Evolutionary conservation across 1,139 yeast genomes (phyloP), one percentile per base, ranked within the genome.

Genomic region (Pichia sp.): DNA sequence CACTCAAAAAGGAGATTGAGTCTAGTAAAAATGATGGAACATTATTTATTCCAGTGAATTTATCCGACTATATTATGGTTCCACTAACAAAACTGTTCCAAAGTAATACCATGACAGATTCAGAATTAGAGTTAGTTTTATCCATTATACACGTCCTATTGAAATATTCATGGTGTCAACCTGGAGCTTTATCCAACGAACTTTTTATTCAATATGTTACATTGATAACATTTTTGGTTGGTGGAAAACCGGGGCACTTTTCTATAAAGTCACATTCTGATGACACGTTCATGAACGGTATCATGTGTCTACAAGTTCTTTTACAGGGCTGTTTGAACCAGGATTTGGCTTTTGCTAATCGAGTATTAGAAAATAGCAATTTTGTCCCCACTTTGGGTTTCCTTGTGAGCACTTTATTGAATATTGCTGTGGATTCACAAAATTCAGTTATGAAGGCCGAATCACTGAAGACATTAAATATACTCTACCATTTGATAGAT

Each of bases 61-160:
- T 84, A 23, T 87, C 85, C 0, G 88, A 84, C 60, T 83, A 84
- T 59, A 73, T 84, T 1, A 84, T 82, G 65, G 77, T 81, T 31
- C 90, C 90, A 0, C 61, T 85, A 1, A 75, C 82, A 1, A 75
- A 76, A 55, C 64, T 84, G 2, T 67, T 85, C 43, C 78, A 78
- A 57, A 72, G 71, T 34, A 70, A 74, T 1, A 50, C 50, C 13
- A 62, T 81, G 1, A 73, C 77, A 2, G 79, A 77, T 52, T 59
- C 74, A 1, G 77, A 74, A 47, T 69, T 75, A 2, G 82, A 79
- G 55, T 67, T 70, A 34, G 65, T 79, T 1, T 62, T 82, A 8
- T 64, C 69, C 13, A 70, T 79, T 16, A 59, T 83, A 8, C 65
- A 70, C 2, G 66, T 72, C 11, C 62, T 85, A 26, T 65, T 80